Evolutionary conservation across 352 stramenopile species (phyloP).

Genomic region (Globisporangium okanoganense): DNA sequence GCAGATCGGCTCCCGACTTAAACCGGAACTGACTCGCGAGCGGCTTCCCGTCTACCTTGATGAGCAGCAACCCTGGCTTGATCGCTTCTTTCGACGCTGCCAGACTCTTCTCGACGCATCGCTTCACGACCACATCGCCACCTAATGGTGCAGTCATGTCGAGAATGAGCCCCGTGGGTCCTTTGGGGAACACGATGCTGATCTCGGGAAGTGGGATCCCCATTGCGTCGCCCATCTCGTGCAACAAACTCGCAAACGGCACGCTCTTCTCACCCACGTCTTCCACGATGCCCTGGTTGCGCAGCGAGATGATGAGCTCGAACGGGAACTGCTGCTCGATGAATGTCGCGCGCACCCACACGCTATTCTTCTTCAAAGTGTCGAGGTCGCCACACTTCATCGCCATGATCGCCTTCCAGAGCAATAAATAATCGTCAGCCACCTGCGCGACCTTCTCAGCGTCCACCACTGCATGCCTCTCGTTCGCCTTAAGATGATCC

Average conservation of each 20-base stretch:
- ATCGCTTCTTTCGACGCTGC: constrained; percentile 62
- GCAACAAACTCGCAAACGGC: constrained; percentile 47
- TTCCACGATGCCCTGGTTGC: constrained; percentile 66
- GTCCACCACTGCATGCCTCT: constrained; percentile 46
- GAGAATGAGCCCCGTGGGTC: constrained; percentile 61
- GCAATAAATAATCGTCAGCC: constrained; percentile 60
- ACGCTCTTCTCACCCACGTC: constrained; percentile 30
- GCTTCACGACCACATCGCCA: constrained; percentile 42
- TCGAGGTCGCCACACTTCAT: constrained; percentile 70
- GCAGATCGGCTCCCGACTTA: constrained; percentile 49
- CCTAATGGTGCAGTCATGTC: constrained; percentile 27
- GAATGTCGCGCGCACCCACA: constrained; percentile 41
- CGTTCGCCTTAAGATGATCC: constrained; percentile 60
- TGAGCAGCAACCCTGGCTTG: constrained; percentile 65
- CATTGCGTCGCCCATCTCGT: constrained; percentile 69
- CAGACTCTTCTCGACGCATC: constrained; percentile 43
- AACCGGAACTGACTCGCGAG: constrained; percentile 44
- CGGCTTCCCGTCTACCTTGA: constrained; percentile 66
- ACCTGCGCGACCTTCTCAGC: constrained; percentile 34
- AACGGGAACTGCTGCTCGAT: constrained; percentile 76
- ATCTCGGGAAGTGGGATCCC: constrained; percentile 83
- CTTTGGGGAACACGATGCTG: constrained; percentile 60
- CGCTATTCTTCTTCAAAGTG: constrained; percentile 50
- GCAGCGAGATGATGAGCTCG: constrained; percentile 69
- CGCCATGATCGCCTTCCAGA: constrained; percentile 61